These are phyloP conservation scores for Aspergillus chevalieri DNA, from an alignment of 2,329 filamentous ascomycete genomes.

Conservation along the genomic window DNA sequence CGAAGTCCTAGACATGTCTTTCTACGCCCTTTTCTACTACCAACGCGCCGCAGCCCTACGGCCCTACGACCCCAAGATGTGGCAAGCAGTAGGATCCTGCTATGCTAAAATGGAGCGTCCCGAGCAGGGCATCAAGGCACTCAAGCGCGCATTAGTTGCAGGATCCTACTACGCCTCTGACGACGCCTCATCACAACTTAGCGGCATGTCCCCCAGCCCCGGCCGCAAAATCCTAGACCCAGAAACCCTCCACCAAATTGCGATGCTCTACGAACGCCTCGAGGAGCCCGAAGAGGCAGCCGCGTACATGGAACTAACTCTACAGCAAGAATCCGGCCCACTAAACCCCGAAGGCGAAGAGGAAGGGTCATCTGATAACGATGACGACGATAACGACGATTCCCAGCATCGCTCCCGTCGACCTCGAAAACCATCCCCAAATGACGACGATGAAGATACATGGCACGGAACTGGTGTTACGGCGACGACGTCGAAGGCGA, in stretches of 20 bases:
- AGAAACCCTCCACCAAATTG: conserved; percentile 84
- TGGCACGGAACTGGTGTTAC: conserved; percentile 72
- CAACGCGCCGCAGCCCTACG: conserved; percentile 87
- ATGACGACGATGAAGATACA: conserved; percentile 29
- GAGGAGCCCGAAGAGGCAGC: conserved; percentile 73
- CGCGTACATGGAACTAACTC: conserved; percentile 90
- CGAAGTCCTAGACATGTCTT: conserved; percentile 95
- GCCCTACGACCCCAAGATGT: conserved; percentile 98
- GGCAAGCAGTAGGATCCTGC: conserved; percentile 91
- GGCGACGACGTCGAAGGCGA: conserved; percentile 80
- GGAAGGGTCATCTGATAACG: conserved; percentile 30
- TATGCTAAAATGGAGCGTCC: conserved; percentile 82
- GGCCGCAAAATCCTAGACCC: conserved; percentile 68
- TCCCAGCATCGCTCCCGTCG: conserved; percentile 42
- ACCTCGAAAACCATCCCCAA: conserved; percentile 22
- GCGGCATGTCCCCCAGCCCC: conserved; percentile 9
- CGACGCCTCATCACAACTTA: conserved; percentile 7
- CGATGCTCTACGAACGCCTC: conserved; percentile 76
- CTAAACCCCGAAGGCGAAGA: conserved; percentile 10
- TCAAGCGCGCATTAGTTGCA: conserved; percentile 84
- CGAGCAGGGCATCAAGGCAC: conserved; percentile 86
- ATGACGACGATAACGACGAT: conserved; percentile 28
- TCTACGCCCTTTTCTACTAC: conserved; percentile 96
- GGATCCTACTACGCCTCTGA: conserved; percentile 68
- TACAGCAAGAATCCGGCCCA: conserved; percentile 82